Base-by-base conservation (phyloP, 768 basidiomycete species). In the Strobilomyces dryophilus region DNA sequence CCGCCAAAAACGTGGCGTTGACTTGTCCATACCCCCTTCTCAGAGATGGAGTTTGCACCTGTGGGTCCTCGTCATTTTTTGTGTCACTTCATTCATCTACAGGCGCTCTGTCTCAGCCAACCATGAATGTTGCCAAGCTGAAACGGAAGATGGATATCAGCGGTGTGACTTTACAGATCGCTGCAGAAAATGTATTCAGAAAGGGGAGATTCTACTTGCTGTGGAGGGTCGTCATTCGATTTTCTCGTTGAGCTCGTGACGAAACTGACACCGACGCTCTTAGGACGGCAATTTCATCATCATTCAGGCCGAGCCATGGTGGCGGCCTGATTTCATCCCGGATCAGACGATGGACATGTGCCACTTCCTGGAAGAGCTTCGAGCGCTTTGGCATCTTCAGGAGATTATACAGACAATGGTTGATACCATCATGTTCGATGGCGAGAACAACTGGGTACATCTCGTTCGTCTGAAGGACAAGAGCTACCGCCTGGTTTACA, bases 401-500 rank as follows among this genome's bases (percentile, higher is more conserved):
- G 69, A 72, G 42, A 65, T 69, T 7, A 53, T 70, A 49, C 71
- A 71, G 37, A 61, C 64, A 8, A 71, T 72, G 69, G 52, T 72
- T 5, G 70, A 71, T 21, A 53, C 44, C 4, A 63, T 70, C 45
- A 54, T 58, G 6, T 55, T 70, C 12, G 68, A 71, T 5, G 56
- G 65, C 24, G 61, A 69, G 52, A 55, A 65, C 10, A 72, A 71
- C 43, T 70, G 67, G 66, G 71, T 69, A 42, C 49, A 71, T 60
- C 58, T 70, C 15, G 56, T 70, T 15, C 69, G 66, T 18, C 51
- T 60, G 39, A 72, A 68, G 54, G 59, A 66, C 39, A 51, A 51
- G 14, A 56, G 35, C 3, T 67, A 68, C 36, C 60, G 60, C 17
- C 47, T 72, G 42, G 55, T 60, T n/a, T 71, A 70, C 46, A 55